These are phyloP conservation scores for Nephelium lappaceum DNA, from an alignment of 345 rosid genomes.

Conservation along the genomic window DNA sequence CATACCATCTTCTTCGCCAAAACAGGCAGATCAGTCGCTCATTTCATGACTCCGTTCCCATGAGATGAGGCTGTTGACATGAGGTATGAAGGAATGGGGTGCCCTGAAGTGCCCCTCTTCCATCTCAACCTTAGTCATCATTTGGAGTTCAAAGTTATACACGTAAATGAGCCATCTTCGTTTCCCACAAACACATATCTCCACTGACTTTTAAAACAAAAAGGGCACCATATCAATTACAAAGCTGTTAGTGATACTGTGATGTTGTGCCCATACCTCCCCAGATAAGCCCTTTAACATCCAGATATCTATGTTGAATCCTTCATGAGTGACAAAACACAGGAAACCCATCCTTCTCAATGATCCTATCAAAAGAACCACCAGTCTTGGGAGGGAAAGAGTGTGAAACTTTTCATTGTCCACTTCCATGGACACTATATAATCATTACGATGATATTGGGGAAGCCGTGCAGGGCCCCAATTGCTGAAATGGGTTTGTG, in stretches of 20 bases:
- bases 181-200: constrained; percentile 41
- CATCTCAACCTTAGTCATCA: constrained; percentile 36
- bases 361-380: constrained; percentile 35
- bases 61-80: constrained; percentile 49
- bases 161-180: constrained; percentile 38
- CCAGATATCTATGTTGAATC: constrained; percentile 44
- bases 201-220: constrained; percentile 38
- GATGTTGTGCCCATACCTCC: constrained; percentile 34
- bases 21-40: constrained; percentile 8
- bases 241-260: constrained; percentile 35
- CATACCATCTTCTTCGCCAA: background rate
- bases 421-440: constrained; percentile 44
- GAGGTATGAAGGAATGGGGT: constrained; percentile 28
- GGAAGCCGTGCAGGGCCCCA: constrained; percentile 54
- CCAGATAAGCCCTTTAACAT: constrained; percentile 33
- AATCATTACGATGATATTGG: constrained; percentile 29
- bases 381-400: constrained; percentile 38
- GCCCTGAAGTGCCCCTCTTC: background rate
- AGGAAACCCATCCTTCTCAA: constrained; percentile 44
- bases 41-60: constrained; percentile 27
- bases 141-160: constrained; percentile 28
- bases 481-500: constrained; percentile 43
- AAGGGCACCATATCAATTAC: constrained; percentile 47
- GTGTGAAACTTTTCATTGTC: constrained; percentile 40
- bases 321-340: constrained; percentile 41